These are phyloP conservation scores for Paragyromitra xinjiangensis DNA, from an alignment of 495 filamentous ascomycete genomes.

Conservation along the genomic window DNA sequence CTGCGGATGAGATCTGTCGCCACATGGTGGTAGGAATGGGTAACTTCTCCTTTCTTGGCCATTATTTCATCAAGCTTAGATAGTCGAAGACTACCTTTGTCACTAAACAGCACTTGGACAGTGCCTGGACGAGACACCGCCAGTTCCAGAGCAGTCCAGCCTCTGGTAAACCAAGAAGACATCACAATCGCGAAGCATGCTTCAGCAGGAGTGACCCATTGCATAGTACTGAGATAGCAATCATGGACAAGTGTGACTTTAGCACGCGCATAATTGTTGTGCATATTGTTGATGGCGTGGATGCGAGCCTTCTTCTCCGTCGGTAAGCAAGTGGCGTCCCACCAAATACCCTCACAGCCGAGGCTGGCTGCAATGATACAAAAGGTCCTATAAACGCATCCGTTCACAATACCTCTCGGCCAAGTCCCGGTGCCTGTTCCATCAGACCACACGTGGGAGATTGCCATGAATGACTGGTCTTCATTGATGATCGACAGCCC, in stretches of 20 bases:
- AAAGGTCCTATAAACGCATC: slow-evolving; percentile 54
- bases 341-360: slow-evolving; percentile 56
- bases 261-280: slow-evolving; percentile 44
- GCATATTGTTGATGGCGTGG: slow-evolving; percentile 44
- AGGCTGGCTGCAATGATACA: slow-evolving; percentile 42
- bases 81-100: background rate
- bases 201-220: slow-evolving; percentile 55
- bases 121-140: slow-evolving; percentile 42
- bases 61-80: slow-evolving; percentile 55
- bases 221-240: slow-evolving; percentile 54
- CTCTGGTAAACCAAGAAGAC: slow-evolving; percentile 57
- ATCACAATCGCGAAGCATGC: slow-evolving; percentile 54
- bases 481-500: slow-evolving; percentile 18
- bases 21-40: slow-evolving; percentile 16
- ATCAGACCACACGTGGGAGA: slow-evolving; percentile 58
- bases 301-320: slow-evolving; percentile 40
- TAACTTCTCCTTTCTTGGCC: slow-evolving; percentile 23
- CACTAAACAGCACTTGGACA: slow-evolving; percentile 59
- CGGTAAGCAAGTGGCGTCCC: slow-evolving; percentile 57
- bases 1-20: slow-evolving; percentile 41
- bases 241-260: slow-evolving; percentile 58
- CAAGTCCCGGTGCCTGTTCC: slow-evolving; percentile 53
- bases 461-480: slow-evolving; percentile 54
- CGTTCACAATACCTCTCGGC: slow-evolving; percentile 47
- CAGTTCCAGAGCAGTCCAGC: slow-evolving; percentile 59